Percentiles rank a stretch among this genome's conserved stretches.
These are phyloP conservation scores for Tetradesmus lagerheimii DNA, from an alignment of 139 green algal species.

Conservation along the genomic window DNA sequence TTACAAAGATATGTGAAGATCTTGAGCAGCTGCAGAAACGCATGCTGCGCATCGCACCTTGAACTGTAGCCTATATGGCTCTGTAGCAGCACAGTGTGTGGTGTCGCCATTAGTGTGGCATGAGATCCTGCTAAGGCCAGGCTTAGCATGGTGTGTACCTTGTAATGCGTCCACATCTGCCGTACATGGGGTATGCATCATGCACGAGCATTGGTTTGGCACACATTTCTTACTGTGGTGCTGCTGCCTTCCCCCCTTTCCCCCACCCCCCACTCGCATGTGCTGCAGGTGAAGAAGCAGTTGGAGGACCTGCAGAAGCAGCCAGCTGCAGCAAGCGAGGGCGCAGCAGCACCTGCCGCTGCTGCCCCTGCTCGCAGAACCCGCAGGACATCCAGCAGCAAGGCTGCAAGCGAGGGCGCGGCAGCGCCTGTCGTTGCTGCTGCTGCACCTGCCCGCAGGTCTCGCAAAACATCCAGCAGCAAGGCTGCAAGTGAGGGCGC, in stretches of 20 bases:
- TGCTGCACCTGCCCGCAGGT: not conserved
- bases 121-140: too few species aligned
- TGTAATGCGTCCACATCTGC: too few species aligned
- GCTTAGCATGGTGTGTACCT: too few species aligned
- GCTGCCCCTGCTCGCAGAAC: not conserved
- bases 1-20: too few species aligned
- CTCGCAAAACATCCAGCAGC: constrained; percentile 22
- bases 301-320: constrained; percentile 16
- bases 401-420: constrained; percentile 1
- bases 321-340: not conserved
- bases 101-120: too few species aligned
- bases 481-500: constrained; percentile 16
- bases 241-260: not conserved
- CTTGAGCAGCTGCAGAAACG: too few species aligned
- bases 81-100: too few species aligned
- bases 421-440: not conserved
- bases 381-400: constrained; percentile 25
- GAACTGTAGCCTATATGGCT: too few species aligned
- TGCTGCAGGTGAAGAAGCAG: constrained; percentile 10
- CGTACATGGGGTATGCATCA: too few species aligned
- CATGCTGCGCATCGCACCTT: too few species aligned
- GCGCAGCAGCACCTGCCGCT: not conserved
- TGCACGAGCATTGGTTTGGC: too few species aligned
- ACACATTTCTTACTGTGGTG: not conserved
- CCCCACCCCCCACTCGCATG: too few species aligned